A percentile compares a stretch with the other conserved stretches of the same genome.
phyloP scores from a whole-genome alignment of 148 eudicot genomes.

The Euryodendron excelsum region DNA sequence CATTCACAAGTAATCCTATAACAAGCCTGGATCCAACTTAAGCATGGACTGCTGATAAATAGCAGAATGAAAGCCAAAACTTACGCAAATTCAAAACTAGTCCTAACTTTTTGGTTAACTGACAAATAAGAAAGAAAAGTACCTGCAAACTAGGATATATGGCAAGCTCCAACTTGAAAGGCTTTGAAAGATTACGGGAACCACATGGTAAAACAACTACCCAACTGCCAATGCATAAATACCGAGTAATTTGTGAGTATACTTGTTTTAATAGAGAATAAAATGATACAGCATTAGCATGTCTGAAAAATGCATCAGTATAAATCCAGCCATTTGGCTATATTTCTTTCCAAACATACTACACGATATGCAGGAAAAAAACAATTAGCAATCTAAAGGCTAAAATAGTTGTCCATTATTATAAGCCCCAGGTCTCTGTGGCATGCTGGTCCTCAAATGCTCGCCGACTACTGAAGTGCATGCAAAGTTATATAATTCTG shows the following conservation, averaged over 20 bases:
- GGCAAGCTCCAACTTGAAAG: conserved; percentile 92
- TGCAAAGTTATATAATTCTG: neutral
- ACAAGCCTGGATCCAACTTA: neutral
- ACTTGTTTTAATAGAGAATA: conserved; percentile 1
- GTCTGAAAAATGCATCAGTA: neutral
- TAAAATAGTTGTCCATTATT: neutral
- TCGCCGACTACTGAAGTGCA: neutral
- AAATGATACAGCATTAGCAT: neutral
- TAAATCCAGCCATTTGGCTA: neutral
- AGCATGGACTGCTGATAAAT: neutral
- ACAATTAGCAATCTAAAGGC: neutral
- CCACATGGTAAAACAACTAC: conserved; percentile 85
- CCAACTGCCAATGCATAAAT: conserved; percentile 59
- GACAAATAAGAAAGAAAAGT: conserved; percentile 11
- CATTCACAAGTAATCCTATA: neutral
- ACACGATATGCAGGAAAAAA: neutral
- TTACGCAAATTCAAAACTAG: neutral
- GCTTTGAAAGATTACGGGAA: conserved; percentile 63
- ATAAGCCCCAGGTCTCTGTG: neutral
- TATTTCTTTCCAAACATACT: neutral
- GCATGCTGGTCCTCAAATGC: neutral
- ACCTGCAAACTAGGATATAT: conserved; percentile 71
- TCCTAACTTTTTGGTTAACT: neutral
- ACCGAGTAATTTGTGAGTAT: neutral
- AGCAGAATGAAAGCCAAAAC: neutral